Base-by-base conservation (phyloP, 345 rosid species). In the Boechera retrofracta region DNA sequence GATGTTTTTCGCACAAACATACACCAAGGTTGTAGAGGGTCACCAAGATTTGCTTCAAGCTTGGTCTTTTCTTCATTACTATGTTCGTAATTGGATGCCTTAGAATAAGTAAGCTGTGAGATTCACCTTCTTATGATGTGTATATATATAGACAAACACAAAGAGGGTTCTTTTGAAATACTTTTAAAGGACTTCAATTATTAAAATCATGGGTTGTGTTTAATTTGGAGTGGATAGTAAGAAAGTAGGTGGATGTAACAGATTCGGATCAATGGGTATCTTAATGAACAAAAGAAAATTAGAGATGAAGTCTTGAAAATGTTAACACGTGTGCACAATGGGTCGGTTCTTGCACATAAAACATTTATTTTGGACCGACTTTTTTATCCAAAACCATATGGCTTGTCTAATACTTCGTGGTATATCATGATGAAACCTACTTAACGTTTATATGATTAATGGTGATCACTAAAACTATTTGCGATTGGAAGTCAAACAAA, bases 181-280 rank as follows among this genome's bases (percentile, higher is more conserved):
- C 33, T 7, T 55, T 9, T 15, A n/a, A 26, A 47, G 0, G 28
- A 7, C 28, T 28, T 12, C 13, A 47, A 56, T 28, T 63, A 54
- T 52, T 77, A 71, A 7, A 64, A 77, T 48, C 49, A 71, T 64
- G 67, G 47, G 67, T 63, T 77, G 80, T 77, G 80, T 71, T 78
- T 66, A 52, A 78, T 59, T 51, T 78, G 77, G 81, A 78, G 81
- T 78, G 77, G 81, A 72, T 78, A 33, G 81, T 66, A 56, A 56
- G 31, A 72, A 58, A 58, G 77, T 71, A 31, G 80, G 76, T 70
- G 80, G 73, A 67, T 78, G 52, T 78, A 72, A 72, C 81, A 72
- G 77, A 78, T 78, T 63, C 60, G 59, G 67, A 77, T 77, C 66
- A 70, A 49, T 67, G 9, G 3, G 6, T 35, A 49, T 36, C 79